These are phyloP conservation scores for Leccinum boreale DNA, from an alignment of 768 basidiomycete genomes.

Conservation along the genomic window DNA sequence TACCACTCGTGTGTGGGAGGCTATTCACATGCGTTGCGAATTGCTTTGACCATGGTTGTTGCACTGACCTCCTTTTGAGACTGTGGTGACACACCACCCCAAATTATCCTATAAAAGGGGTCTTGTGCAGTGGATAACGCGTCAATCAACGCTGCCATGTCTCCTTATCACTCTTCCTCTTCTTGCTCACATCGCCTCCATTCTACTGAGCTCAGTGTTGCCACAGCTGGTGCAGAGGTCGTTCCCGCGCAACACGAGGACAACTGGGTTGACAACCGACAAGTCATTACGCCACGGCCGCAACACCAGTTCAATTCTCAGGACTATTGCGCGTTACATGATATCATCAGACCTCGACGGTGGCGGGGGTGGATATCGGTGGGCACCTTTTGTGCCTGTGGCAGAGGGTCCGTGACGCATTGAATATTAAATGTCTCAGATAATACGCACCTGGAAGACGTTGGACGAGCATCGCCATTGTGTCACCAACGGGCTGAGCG, in stretches of 20 bases:
- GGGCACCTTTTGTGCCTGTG: not conserved
- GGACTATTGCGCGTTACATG: not conserved
- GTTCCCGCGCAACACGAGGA: constrained; percentile 1
- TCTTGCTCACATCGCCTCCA: not conserved
- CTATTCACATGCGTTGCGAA: constrained; percentile 6
- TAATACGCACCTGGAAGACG: not conserved
- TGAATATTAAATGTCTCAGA: constrained; percentile 8
- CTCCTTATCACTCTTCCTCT: not conserved
- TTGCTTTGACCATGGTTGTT: constrained; percentile 8
- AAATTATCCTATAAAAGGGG: constrained; percentile 7
- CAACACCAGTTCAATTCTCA: constrained; percentile 3
- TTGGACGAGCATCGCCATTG: not conserved
- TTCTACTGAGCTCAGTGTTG: not conserved
- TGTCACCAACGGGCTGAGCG: not conserved
- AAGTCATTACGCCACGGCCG: not conserved
- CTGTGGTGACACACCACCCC: constrained; percentile 6
- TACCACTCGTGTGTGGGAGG: constrained; percentile 1
- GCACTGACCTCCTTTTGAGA: constrained; percentile 5
- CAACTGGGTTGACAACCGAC: not conserved
- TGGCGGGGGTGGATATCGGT: constrained; percentile 8
- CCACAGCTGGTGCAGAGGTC: not conserved
- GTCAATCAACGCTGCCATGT: constrained; percentile 1
- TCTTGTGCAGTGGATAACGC: not conserved
- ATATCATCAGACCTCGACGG: not conserved
- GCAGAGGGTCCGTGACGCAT: not conserved